Base-by-base conservation (phyloP, 2,329 filamentous ascomycete genomes). In the Penicillium sp. region DNA sequence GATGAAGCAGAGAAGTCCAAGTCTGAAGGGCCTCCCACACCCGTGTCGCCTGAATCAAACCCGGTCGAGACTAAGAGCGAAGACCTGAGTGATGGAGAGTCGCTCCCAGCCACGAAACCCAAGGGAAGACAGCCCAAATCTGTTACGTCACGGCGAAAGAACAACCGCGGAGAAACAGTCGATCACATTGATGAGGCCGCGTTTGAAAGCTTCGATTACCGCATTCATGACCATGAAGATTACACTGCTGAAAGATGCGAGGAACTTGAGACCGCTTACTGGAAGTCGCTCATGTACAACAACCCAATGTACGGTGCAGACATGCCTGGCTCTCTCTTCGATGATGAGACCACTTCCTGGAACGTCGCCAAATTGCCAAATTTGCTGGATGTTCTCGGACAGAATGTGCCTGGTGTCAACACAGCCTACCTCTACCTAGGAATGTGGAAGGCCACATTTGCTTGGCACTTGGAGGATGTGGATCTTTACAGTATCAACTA, bases 401-500 rank as follows among this genome's bases (percentile, higher is more conserved):
- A 92, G 55, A 96, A 97, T 67, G 91, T 99, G 9, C 96, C 95
- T 3, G 95, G 95, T 64, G 96, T 99, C 70, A 99, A 99, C 70
- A 99, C 93, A 1, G 93, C 95, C 2, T 99, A 99, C 71, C 84
- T 99, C 1, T 99, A 99, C 71, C 82, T 99, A 58, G 95, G 95
- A 44, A 99, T 99, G 95, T 99, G 95, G 95, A 98, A 98, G 76
- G 93, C 95, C 13, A 98, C 95, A 0, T 99, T 99, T 73, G 95
- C 95, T 9, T 99, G 95, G 95, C 95, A 99, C 83, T 79, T 99
- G 52, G 95, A 99, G 73, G 95, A 99, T 72, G 93, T 99, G 43
- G 95, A 99, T 78, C 84, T 99, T 4, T 99, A 99, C 85, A 98
- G 93, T 74, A 99, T 99, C 82, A 99, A 99, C 78, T 99, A 97